phyloP scores from a whole-genome alignment of 2,329 filamentous ascomycete genomes.

The Lasiodiplodia sp. region DNA sequence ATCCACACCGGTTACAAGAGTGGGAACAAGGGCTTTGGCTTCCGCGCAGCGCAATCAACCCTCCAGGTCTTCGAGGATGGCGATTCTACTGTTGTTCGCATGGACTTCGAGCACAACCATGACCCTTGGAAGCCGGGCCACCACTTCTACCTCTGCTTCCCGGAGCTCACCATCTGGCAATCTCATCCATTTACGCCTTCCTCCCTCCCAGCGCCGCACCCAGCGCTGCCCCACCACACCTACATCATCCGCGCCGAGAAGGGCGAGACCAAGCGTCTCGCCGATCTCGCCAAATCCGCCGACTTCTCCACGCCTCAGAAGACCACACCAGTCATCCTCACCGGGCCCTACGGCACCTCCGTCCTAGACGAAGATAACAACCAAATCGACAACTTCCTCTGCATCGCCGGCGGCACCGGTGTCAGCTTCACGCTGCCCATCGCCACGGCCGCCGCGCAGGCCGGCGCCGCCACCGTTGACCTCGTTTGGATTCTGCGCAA shows the following conservation, averaged over 20 bases:
- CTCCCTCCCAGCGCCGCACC: slow-evolving; percentile 57
- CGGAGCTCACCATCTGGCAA: slow-evolving; percentile 72
- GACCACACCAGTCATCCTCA: slow-evolving; percentile 42
- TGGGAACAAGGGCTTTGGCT: slow-evolving; percentile 56
- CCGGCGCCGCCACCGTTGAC: slow-evolving; percentile 38
- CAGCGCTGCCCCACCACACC: slow-evolving; percentile 39
- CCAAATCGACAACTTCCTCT: slow-evolving; percentile 41
- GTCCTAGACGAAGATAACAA: slow-evolving; percentile 35
- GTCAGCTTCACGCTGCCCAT: slow-evolving; percentile 49
- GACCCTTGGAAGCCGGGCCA: slow-evolving; percentile 70
- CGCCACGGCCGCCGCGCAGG: slow-evolving; percentile 40
- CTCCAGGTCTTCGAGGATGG: slow-evolving; percentile 60
- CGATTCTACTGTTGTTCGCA: slow-evolving; percentile 63
- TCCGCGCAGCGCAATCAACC: slow-evolving; percentile 61
- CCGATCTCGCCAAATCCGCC: slow-evolving; percentile 37
- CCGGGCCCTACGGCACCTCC: slow-evolving; percentile 44
- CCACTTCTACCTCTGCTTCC: slow-evolving; percentile 75
- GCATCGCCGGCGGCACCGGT: slow-evolving; percentile 47
- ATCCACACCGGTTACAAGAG: slow-evolving; percentile 66
- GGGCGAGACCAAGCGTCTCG: slow-evolving; percentile 44
- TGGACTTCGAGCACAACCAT: slow-evolving; percentile 70
- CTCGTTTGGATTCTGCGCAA: slow-evolving; percentile 47
- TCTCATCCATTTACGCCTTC: slow-evolving; percentile 74
- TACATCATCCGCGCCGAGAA: slow-evolving; percentile 47
- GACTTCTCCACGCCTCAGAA: slow-evolving; percentile 30